Conservation (phyloP, 306 rosid species). For the Corylus heterophylla region DNA sequence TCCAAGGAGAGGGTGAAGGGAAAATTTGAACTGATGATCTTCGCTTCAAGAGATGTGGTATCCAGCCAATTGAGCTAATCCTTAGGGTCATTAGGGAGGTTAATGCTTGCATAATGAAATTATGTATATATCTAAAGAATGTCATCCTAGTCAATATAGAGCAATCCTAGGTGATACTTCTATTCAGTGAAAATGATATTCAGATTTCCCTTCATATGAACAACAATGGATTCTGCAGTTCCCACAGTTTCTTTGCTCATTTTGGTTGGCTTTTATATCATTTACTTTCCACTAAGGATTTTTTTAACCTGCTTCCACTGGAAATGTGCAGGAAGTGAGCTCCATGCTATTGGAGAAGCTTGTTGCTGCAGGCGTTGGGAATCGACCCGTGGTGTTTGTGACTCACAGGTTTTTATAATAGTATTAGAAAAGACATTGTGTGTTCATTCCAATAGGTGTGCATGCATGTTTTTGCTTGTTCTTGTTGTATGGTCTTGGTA, state of each 20-base stretch:
- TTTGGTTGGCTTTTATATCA: constrained; percentile 10
- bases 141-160: neutral
- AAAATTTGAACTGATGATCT: too few species aligned
- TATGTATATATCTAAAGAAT: neutral
- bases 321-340: constrained; percentile 86
- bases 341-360: constrained; percentile 89
- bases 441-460: neutral
- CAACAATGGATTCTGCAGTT: neutral
- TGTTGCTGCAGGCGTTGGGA: constrained; percentile 90
- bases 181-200: neutral
- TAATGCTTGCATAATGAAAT: neutral
- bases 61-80: too few species aligned
- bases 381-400: constrained; percentile 89
- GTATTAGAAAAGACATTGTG: neutral
- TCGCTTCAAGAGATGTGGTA: too few species aligned
- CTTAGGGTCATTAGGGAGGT: neutral
- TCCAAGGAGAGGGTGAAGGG: too few species aligned
- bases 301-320: constrained; percentile 25
- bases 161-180: neutral
- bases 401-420: constrained; percentile 74
- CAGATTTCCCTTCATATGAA: neutral
- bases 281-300: constrained; percentile 18
- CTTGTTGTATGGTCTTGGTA: neutral
- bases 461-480: neutral
- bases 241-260: constrained; percentile 16